phyloP scores from a whole-genome alignment of 495 filamentous ascomycete species.

The Aspergillus olivimuriae region DNA sequence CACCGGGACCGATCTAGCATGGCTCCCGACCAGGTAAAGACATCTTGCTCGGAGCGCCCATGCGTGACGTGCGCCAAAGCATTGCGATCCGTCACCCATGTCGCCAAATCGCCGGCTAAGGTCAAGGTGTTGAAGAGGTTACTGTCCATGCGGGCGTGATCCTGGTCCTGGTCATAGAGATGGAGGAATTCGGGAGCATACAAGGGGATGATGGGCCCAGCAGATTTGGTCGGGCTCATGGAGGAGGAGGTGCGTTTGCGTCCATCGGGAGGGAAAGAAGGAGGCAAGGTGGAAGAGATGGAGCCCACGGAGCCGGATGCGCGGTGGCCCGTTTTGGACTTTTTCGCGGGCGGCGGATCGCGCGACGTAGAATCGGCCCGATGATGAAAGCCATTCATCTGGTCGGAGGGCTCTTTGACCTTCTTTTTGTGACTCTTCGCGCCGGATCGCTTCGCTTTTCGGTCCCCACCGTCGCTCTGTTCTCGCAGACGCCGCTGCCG shows the following conservation, averaged over 20 bases:
- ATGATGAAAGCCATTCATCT: slow-evolving; percentile 33
- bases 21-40: slow-evolving; percentile 46
- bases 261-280: slow-evolving; percentile 28
- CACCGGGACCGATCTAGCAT: slow-evolving; percentile 49
- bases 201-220: slow-evolving; percentile 37
- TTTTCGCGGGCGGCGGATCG: slow-evolving; percentile 61
- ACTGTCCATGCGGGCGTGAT: slow-evolving; percentile 45
- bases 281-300: slow-evolving; percentile 37
- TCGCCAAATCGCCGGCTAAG: slow-evolving; percentile 59
- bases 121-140: slow-evolving; percentile 59
- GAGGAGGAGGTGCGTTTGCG: slow-evolving; percentile 50
- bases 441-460: slow-evolving; percentile 60
- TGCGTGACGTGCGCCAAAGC: slow-evolving; percentile 35
- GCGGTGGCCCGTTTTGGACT: slow-evolving; percentile 69
- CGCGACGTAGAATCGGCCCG: slow-evolving; percentile 44
- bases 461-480: slow-evolving; percentile 51
- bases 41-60: slow-evolving; percentile 37
- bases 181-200: slow-evolving; percentile 69
- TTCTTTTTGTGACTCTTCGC: slow-evolving; percentile 75
- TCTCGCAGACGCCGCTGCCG: slow-evolving; percentile 57
- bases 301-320: slow-evolving; percentile 62
- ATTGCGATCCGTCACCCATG: slow-evolving; percentile 65
- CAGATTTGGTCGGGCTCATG: slow-evolving; percentile 48
- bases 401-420: slow-evolving; percentile 40
- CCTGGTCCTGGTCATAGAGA: slow-evolving; percentile 56